Evolutionary conservation across 495 filamentous ascomycete genomes (phyloP), one percentile per base, ranked within the genome.

Genomic region (Hyaloscypha hepaticicola): DNA sequence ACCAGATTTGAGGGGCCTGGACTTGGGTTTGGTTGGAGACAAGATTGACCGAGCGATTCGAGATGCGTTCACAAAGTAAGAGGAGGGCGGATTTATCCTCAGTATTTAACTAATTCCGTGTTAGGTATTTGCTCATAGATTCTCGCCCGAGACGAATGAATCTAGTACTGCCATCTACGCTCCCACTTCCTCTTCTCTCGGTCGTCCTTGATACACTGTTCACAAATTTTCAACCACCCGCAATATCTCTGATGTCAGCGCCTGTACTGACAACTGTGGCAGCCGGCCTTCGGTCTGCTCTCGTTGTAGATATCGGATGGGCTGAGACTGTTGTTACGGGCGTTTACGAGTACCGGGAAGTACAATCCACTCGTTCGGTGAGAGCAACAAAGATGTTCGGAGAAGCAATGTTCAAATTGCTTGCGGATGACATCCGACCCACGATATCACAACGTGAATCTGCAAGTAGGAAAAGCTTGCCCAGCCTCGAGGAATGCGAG

Each of bases 261-360:
- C 85, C 93, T 1, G 78, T 90, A 14, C 85, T 92, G 75, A 73
- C 85, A 9, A 79, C 86, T n/a, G 84, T 90, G 5, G 89, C 87
- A 33, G 92, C 92, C 9, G 95, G 95, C 4, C 78, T 93, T 58
- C 88, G 95, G 14, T 87, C 90, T 21, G 90, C 86, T 2, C 74
- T 98, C 26, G 84, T 97, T 3, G 82, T 98, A 11, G 93, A 98
- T 72, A 79, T 99, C 38, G 94, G 94, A 60, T 98, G 95, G 95
- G 82, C 83, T 48, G 96, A 97, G 72, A 94, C 91, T 0, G 83
- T 87, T 0, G 82, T 92, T 16, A 95, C 90, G 0, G 85, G 85
- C 2, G 80, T 98, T 24, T 97, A 91, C 71, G 96, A 99, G 73
- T 96, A 93, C 64, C 83, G 94, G 58, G 91, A 96, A 68, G 82